phyloP scores from a whole-genome alignment of 1,284 basidiomycete genomes.

The Bondarzewia mesenterica region DNA sequence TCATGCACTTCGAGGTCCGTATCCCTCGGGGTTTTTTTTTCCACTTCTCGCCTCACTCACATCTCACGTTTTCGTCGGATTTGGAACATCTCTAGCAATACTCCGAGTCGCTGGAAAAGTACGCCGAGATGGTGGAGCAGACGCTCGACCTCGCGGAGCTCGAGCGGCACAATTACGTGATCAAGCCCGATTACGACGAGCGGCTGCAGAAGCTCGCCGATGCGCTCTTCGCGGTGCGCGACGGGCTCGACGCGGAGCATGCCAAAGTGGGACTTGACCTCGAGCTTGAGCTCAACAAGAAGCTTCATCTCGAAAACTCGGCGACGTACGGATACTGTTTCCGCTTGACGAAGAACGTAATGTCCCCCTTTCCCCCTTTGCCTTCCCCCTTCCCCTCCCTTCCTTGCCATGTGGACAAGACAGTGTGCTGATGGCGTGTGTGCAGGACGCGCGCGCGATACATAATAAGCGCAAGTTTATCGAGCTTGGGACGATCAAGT shows the following conservation, averaged over 20 bases:
- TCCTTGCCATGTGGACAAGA: not conserved
- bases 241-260: constrained; percentile 85
- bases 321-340: constrained; percentile 90
- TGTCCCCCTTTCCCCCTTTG: constrained; percentile 20
- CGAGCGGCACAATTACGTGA: constrained; percentile 80
- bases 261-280: constrained; percentile 65
- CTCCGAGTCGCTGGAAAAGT: constrained; percentile 61
- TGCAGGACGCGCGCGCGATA: constrained; percentile 76
- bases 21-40: no score
- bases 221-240: constrained; percentile 58
- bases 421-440: not conserved
- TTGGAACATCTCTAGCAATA: constrained; percentile 40
- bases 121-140: constrained; percentile 91
- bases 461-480: constrained; percentile 67
- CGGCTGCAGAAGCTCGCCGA: constrained; percentile 65
- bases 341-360: constrained; percentile 85
- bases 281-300: constrained; percentile 87
- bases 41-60: not conserved
- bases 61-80: not conserved
- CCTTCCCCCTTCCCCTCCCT: not conserved
- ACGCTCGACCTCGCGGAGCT: constrained; percentile 91
- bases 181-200: constrained; percentile 88
- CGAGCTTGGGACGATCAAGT: constrained; percentile 83
- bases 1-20: constrained; percentile 50
- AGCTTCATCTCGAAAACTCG: constrained; percentile 93